Base-by-base conservation (phyloP, 2,329 filamentous ascomycete genomes). In the Dryadomyces quercus-mongolicae region DNA sequence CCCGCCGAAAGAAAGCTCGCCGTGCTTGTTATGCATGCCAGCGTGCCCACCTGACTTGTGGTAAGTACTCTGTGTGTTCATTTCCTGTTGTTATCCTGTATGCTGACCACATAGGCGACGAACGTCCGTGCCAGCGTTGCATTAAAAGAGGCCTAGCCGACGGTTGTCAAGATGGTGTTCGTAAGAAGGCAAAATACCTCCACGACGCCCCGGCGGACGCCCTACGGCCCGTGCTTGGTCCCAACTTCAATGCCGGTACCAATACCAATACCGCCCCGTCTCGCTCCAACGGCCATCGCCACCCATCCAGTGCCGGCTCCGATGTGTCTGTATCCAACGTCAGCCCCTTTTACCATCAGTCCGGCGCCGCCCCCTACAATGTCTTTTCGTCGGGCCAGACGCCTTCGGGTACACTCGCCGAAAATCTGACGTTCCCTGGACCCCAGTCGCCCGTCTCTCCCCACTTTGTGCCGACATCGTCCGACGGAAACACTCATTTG, bases 151-250 rank as follows among this genome's bases (percentile, higher is more conserved):
- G 89, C 48, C 80, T 97, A 21, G 87, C 90, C 63, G 90, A 95
- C 67, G 82, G 82, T 57, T 98, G 93, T 65, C 90, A 95, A 68
- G 93, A 98, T 66, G 93, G 93, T 53, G 90, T 97, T 52, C 86
- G 93, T 59, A 98, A 98, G 71, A 98, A 97, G 77, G 93, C 93
- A 52, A 98, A 98, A 69, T 98, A 98, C 68, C 86, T 98, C 55
- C 91, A 97, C 65, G 93, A 97, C 76, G 90, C 92, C 25, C 91
- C 92, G 40, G 82, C 89, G 52, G 90, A 94, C 67, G 90, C 90
- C 48, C 75, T 96, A 58, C 80, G 92, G 65, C 88, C 91, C n/a
- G 89, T 93, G 45, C 77, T 93, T 49, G 84, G 85, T 5, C 81
- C 84, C 34, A 82, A 77, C 58, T 85, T 81, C 63, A 88, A 85